A percentile compares a stretch with the other conserved stretches of the same genome.
Evolutionary conservation across 1,284 basidiomycete species (phyloP).

Genomic region (Gastroboletus turbinatus): DNA sequence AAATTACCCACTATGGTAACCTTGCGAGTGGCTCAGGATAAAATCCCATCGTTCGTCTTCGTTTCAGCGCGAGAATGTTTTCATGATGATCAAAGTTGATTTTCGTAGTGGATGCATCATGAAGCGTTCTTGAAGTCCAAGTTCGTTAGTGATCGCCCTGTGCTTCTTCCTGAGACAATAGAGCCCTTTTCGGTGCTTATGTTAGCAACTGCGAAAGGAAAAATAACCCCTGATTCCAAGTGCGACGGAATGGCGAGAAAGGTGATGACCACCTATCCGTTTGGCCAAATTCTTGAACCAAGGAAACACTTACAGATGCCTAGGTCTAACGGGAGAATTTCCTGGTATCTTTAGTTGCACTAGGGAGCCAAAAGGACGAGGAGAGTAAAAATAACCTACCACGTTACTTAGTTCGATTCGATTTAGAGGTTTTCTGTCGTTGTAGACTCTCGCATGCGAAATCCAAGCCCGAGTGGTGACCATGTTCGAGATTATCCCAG

Average conservation of each 20-base stretch:
- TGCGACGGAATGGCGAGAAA: not conserved
- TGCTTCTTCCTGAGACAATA: constrained; percentile 8
- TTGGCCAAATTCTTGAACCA: not conserved
- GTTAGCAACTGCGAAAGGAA: constrained; percentile 2
- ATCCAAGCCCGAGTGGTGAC: not conserved
- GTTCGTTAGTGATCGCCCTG: not conserved
- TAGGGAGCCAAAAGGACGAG: not conserved
- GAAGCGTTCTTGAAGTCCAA: not conserved
- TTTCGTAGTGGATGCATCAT: not conserved
- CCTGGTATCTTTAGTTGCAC: not conserved
- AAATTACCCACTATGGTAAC: constrained; percentile 22
- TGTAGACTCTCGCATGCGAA: not conserved
- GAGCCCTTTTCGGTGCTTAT: constrained; percentile 3
- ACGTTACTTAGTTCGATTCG: not conserved
- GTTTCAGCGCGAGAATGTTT: not conserved
- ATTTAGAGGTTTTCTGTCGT: not conserved
- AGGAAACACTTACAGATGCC: not conserved
- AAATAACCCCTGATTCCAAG: not conserved
- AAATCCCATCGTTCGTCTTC: not conserved
- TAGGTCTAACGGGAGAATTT: not conserved
- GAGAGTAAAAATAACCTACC: not conserved
- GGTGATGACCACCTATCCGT: not conserved
- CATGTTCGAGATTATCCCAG: not conserved
- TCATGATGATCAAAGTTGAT: not conserved
- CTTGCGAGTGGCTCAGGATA: constrained; percentile 25